Base-by-base conservation (phyloP, 345 rosid species). In the Rubroshorea leprosula region DNA sequence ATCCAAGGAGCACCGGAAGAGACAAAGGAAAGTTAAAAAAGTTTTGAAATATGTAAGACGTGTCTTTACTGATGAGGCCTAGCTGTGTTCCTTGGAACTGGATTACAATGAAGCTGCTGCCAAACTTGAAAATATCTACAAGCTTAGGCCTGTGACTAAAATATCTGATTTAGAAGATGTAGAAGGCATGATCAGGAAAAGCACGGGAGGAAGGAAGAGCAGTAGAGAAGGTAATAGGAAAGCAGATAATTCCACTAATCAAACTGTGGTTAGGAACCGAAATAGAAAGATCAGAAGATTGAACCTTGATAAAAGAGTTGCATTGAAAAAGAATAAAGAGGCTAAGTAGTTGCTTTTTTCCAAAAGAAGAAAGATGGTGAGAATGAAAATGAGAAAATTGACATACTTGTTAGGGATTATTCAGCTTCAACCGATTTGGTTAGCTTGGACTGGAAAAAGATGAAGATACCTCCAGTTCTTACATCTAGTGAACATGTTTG, bases 381-480 rank as follows among this genome's bases (percentile, higher is more conserved):
- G 31, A 64, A 67, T 23, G 91, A 86, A 35, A 71, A 78, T 22
- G 89, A 77, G 51, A 93, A 85, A 78, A 79, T 85, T 15, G 82
- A 86, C 49, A 74, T 71, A 69, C 96, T 93, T 41, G 80, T 86
- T 22, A 69, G 90, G 66, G 86, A 78, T 5, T 86, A 89, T 66
- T 84, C 89, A 0, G 72, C 78, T 66, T 93, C 96, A 43, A 79
- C 88, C 5, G 83, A 80, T 74, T 57, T 87, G 62, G 83, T 62
- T 17, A 83, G 86, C 79, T 69, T 93, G 74, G 99, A 93, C 65
- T 93, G 99, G 99, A 93, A 80, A 41, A 93, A 80, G 52, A 86
- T 80, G 99, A 86, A 82, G 82, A 89, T 93, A 57, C 99, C 97
- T 57, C 99, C 96, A 0, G 97, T 93, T 76, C 84, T 93, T 47